These are phyloP conservation scores for Xylaria nigripes DNA, from an alignment of 495 filamentous ascomycete genomes.

Conservation along the genomic window DNA sequence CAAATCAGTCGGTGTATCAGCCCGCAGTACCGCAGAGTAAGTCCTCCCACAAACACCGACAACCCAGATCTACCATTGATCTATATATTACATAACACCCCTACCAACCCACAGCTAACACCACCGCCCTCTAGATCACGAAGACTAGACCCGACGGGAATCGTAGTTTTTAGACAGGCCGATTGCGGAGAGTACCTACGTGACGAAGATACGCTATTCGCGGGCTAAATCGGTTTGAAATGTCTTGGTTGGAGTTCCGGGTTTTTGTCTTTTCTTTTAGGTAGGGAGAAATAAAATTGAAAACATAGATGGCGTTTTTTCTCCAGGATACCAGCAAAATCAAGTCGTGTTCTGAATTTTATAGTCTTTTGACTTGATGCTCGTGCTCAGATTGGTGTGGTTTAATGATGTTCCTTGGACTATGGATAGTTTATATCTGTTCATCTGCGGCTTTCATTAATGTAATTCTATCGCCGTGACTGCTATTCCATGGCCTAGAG, in stretches of 20 bases:
- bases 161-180: conserved; percentile 75
- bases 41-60: neutral
- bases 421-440: no score
- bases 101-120: neutral
- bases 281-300: neutral
- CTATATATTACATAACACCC: neutral
- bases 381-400: no score
- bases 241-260: conserved; percentile 4
- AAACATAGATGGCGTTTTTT: conserved; percentile 10
- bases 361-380: neutral
- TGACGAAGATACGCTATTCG: conserved; percentile 58
- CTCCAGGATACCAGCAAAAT: conserved; percentile 9
- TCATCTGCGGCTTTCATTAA: no score
- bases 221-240: conserved; percentile 21
- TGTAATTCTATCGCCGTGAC: no score
- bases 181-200: conserved; percentile 90
- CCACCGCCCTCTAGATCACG: conserved; percentile 34
- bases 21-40: conserved; percentile 67
- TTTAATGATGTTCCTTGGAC: no score
- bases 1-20: conserved; percentile 50
- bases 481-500: no score
- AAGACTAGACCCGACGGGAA: conserved; percentile 78
- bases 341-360: neutral
- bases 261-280: neutral
- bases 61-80: neutral